A percentile compares a stretch with the other conserved stretches of the same genome.
Evolutionary conservation across 768 basidiomycete genomes (phyloP).

Genomic region (Astraeus odoratus): DNA sequence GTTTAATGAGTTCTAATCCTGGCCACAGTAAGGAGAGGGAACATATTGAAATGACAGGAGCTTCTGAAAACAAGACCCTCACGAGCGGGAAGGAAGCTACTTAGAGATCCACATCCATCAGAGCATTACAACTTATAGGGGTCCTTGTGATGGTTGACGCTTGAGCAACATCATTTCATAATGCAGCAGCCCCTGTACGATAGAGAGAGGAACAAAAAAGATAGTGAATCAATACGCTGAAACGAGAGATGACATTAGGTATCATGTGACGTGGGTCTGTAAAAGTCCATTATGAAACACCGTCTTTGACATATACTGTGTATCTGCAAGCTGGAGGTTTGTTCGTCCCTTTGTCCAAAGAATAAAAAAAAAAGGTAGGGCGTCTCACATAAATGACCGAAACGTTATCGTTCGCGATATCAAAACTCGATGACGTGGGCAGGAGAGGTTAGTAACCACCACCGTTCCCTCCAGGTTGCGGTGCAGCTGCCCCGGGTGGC

Average conservation of each 20-base stretch:
- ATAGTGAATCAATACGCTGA: not conserved
- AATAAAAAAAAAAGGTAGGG: not conserved
- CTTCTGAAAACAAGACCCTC: too few relatives aligned
- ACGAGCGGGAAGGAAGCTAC: too few relatives aligned
- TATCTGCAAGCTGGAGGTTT: not conserved
- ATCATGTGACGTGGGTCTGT: not conserved
- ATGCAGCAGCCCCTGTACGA: not conserved
- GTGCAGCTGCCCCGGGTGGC: constrained; percentile 73
- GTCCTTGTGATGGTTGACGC: not conserved
- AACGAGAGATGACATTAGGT: not conserved
- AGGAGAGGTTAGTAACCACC: not conserved
- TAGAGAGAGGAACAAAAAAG: not conserved
- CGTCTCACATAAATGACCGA: not conserved
- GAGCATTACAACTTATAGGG: not conserved
- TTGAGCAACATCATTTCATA: not conserved
- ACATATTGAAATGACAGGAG: too few relatives aligned
- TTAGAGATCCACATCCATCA: too few relatives aligned
- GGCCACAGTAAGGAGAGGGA: too few relatives aligned
- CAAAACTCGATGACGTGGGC: not conserved
- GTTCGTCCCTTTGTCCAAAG: not conserved
- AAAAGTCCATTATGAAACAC: not conserved
- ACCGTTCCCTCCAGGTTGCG: constrained; percentile 30
- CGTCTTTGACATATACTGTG: not conserved
- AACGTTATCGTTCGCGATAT: not conserved
- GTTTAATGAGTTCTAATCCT: too few relatives aligned